These are phyloP conservation scores for Rhododendron ferrugineum DNA, from an alignment of 148 eudicot species.

Conservation along the genomic window DNA sequence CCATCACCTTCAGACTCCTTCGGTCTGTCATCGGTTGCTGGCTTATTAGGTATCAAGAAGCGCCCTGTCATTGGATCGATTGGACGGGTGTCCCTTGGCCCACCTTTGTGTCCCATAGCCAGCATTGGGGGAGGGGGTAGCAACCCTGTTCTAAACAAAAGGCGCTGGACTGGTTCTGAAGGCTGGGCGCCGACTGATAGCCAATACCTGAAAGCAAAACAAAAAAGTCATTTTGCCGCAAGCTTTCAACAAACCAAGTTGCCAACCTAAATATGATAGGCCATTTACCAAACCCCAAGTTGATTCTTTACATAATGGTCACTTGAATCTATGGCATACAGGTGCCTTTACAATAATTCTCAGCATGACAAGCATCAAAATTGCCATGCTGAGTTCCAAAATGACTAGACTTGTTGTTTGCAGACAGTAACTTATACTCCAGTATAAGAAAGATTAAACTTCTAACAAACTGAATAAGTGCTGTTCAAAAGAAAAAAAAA, in stretches of 20 bases:
- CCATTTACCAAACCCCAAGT: not conserved
- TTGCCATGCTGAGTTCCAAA: not conserved
- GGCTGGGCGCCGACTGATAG: constrained; percentile 94
- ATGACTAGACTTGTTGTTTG: not conserved
- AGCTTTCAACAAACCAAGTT: not conserved
- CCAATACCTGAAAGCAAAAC: constrained; percentile 55
- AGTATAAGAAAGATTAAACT: not conserved
- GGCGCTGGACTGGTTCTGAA: constrained; percentile 75
- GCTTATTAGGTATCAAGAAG: constrained; percentile 33
- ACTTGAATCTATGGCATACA: not conserved
- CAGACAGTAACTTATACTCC: not conserved
- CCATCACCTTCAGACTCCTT: constrained; percentile 18
- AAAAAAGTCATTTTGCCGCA: not conserved
- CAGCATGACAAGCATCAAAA: not conserved
- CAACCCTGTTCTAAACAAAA: constrained; percentile 77
- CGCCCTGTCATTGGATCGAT: constrained; percentile 79
- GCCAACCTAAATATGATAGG: not conserved
- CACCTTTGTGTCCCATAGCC: constrained; percentile 85
- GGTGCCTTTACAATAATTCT: not conserved
- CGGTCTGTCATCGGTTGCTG: constrained; percentile 16
- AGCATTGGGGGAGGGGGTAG: constrained; percentile 96
- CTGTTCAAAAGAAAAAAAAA: not conserved
- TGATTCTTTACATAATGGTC: not conserved
- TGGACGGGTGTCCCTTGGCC: constrained; percentile 72
- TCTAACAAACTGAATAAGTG: not conserved